phyloP scores from a whole-genome alignment of 495 filamentous ascomycete genomes.

The Podospora conica region DNA sequence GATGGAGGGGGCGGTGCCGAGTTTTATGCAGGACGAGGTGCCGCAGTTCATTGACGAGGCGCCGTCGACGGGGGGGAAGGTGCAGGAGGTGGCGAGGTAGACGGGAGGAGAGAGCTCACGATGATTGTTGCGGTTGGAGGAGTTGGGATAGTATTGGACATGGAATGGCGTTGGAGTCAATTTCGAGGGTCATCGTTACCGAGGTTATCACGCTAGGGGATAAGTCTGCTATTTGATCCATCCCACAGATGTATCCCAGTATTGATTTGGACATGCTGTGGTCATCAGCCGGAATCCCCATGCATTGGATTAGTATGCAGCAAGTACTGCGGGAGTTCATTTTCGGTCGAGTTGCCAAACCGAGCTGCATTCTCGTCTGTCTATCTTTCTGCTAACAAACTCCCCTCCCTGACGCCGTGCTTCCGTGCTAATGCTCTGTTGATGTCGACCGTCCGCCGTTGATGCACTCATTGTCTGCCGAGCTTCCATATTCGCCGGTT shows the following conservation, averaged over 20 bases:
- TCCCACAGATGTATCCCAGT: not conserved
- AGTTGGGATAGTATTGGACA: not conserved
- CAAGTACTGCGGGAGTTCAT: not conserved
- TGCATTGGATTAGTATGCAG: too few relatives aligned
- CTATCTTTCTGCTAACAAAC: not conserved
- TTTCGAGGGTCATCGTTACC: not conserved
- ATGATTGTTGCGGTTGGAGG: not conserved
- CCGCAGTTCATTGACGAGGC: constrained; percentile 88
- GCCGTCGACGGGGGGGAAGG: constrained; percentile 57
- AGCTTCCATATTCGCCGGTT: not conserved
- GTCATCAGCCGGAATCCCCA: too few relatives aligned
- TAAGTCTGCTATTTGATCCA: not conserved
- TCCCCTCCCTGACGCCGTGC: not conserved
- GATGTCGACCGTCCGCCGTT: not conserved
- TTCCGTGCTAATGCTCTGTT: not conserved
- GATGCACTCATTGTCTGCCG: not conserved
- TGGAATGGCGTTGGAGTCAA: not conserved
- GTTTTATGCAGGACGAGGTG: constrained; percentile 76
- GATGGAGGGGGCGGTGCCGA: constrained; percentile 57
- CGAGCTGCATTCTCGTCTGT: not conserved
- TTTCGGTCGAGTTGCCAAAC: not conserved
- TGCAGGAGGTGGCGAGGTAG: constrained; percentile 70
- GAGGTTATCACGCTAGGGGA: not conserved
- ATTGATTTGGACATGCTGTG: too few relatives aligned
- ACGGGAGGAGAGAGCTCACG: not conserved